Base-by-base conservation (phyloP, 257 asterid genomes). In the Nicotiana obtusifolia region DNA sequence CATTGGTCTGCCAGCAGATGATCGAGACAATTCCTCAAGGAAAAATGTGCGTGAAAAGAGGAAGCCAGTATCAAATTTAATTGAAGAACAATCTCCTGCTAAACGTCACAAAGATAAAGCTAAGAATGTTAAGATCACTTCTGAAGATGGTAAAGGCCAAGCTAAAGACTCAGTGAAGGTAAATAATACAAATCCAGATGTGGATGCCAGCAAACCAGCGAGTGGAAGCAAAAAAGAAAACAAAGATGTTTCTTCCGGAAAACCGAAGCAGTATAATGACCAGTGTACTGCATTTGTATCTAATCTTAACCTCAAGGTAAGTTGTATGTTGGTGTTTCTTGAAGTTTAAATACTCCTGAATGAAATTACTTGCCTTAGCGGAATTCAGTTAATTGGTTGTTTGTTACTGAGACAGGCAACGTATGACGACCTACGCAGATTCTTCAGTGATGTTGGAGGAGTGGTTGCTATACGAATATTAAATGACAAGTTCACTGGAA, bases 361-460 rank as follows among this genome's bases (percentile, higher is more conserved):
- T 49, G 80, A 75, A 22, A 47, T 75, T 24, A 11, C 80, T 7
- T 47, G 26, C 41, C 62, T 75, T 75, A 75, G 79, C 24, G 0
- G 16, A 22, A 22, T 47, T 24, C 61, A 49, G 49, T 69, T 57
- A 49, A 26, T 14, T 82, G 41, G 78, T 76, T 33, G 59, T 56
- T 78, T 79, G 11, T 82, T 59, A 81, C 83, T 83, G 75, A 64
- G 84, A 84, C 91, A 95, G 99, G 91, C 94, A 59, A 94, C 89
- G 2, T 90, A 85, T 62, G 88, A 89, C 31, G 94, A 94, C 81
- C 84, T 96, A 64, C 91, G 80, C 26, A 86, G 86, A 73, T 94
- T 96, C 89, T 96, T 94, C 85, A 85, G 91, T 78, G 98, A 93
- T 84, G 92, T 85, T 87, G 99, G 98, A 73, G 99, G 99, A 82